Evolutionary conservation across 192 early-diverging fungal genomes (phyloP), one percentile per base, ranked within the genome.

Genomic region (Backusella parvicylindrica): DNA sequence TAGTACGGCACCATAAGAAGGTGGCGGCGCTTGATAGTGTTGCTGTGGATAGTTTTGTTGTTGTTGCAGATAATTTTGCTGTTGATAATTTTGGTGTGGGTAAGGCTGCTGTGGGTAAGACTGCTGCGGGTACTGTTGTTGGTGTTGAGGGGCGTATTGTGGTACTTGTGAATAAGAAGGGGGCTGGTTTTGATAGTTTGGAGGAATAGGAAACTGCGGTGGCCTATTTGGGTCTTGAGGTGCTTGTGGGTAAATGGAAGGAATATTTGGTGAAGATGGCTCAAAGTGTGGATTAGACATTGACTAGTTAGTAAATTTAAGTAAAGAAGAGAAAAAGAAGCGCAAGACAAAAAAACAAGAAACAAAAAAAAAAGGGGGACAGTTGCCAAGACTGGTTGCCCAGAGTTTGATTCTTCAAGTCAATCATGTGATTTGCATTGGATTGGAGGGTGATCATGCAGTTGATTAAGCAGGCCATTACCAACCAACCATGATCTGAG

Each of bases 221-320:
- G 53, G 53, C 26, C 53, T 60, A 60, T 60, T 60, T 4, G 26
- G 26, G 9, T 28, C 53, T 26, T 60, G 53, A 28, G 53, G 53
- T 13, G 53, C 23, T 23, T 60, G 53, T 13, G 53, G 53, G 53
- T 60, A 60, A 28, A 60, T 60, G 7, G 53, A 28, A 13, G 23
- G 23, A 28, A 60, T 60, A 28, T 60, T 60, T 23, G 53, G 53
- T 3, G 53, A 60, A 28, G 53, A 12, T 3, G 8, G 53, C 26
- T 60, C 53, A 60, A 60, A 26, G 53, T 60, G 53, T 6, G 53
- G 53, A 60, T 60, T 60, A 60, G 53, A 60, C 53, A 60, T 60
- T 60, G 18, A 28, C 26, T 21, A 28, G 8, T 13, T 60, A 28
- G 1, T 26, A 12, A 28, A 8, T 60, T 60, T n/a, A n/a, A 28